Evolutionary conservation across 345 rosid species (phyloP).

Genomic region (Salix arbutifolia): DNA sequence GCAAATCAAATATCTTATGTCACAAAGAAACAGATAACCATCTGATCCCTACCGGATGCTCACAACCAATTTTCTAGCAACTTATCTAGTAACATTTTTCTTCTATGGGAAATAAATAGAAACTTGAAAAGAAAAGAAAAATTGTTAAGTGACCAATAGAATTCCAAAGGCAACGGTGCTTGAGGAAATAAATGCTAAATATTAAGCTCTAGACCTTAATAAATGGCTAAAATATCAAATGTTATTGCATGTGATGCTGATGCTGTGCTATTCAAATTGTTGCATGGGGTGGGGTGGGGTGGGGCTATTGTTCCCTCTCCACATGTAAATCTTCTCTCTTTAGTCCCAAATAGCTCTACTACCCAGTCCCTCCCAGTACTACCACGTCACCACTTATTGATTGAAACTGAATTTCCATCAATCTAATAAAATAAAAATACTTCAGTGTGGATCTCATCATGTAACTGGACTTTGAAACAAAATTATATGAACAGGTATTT

Average conservation of each 20-base stretch:
- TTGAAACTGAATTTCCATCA: constrained; percentile 1
- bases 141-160: background rate
- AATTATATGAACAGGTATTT: background rate
- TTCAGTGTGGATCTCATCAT: background rate
- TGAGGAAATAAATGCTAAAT: too few species aligned
- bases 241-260: too few species aligned
- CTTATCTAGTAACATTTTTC: background rate
- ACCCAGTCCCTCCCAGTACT: background rate
- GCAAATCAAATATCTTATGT: background rate
- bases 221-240: too few species aligned
- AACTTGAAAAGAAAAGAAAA: background rate
- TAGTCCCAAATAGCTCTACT: background rate
- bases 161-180: background rate
- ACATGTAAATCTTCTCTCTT: background rate
- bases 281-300: background rate
- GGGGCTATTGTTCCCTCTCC: background rate
- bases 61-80: background rate
- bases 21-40: background rate
- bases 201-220: too few species aligned
- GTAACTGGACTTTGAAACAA: background rate
- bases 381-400: background rate
- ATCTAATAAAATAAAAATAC: background rate
- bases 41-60: background rate
- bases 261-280: background rate
- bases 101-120: background rate